Percentiles rank a stretch among this genome's conserved stretches.
phyloP scores from a whole-genome alignment of 2,329 filamentous ascomycete species.

The Purpureocillium lavendulum region DNA sequence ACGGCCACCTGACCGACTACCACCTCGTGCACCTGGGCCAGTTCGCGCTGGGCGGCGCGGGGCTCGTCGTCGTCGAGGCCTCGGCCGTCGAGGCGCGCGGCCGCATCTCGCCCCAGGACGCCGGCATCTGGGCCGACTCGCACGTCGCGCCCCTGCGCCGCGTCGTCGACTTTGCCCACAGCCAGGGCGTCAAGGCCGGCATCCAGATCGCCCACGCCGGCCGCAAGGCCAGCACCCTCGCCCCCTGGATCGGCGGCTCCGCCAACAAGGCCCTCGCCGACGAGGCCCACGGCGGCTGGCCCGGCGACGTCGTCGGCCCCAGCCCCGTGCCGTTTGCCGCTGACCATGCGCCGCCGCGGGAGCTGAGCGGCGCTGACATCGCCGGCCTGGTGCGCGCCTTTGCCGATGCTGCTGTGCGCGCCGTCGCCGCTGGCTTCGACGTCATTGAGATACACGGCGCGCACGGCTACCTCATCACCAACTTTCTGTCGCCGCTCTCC shows the following conservation, averaged over 20 bases:
- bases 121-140: constrained; percentile 74
- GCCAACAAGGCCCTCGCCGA: constrained; percentile 45
- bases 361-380: constrained; percentile 62
- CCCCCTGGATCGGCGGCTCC: constrained; percentile 51
- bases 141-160: constrained; percentile 66
- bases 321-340: constrained; percentile 51
- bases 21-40: constrained; percentile 77
- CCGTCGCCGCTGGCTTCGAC: constrained; percentile 65
- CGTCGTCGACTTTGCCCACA: constrained; percentile 72
- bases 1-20: constrained; percentile 69
- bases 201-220: constrained; percentile 81
- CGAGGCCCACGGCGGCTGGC: constrained; percentile 46
- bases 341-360: constrained; percentile 53
- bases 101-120: constrained; percentile 73
- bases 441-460: constrained; percentile 61
- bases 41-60: constrained; percentile 67
- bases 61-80: constrained; percentile 69
- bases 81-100: constrained; percentile 68
- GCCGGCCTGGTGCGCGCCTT: constrained; percentile 54
- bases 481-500: constrained; percentile 53
- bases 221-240: constrained; percentile 52
- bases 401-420: constrained; percentile 46
- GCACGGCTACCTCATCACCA: constrained; percentile 58
- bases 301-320: constrained; percentile 43
- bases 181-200: constrained; percentile 66